Base-by-base conservation (phyloP, 1,139 yeast genomes). In the Suzukiozyma palmioleophila region DNA sequence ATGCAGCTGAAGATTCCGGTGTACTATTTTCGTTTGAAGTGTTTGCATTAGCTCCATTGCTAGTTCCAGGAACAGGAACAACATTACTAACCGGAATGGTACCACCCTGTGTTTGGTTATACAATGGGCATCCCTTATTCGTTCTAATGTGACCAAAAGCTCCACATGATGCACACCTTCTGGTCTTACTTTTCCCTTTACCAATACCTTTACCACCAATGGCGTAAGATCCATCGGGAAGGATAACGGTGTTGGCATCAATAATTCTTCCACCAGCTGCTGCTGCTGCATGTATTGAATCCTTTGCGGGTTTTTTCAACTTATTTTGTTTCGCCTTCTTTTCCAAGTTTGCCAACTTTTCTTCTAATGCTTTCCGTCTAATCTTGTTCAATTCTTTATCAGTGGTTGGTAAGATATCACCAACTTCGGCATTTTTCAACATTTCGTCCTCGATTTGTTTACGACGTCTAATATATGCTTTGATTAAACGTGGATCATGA, bases 81-180 rank as follows among this genome's bases (percentile, higher is more conserved):
- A 34, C 43, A 32, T 31, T 36, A 31, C 40, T 44, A 13, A 39
- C 40, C n/a, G 48, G 49, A 24, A 50, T 48, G 14, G 50, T 47
- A 0, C 56, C 56, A 25, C 52, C 54, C 39, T 52, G 51, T 7
- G 70, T 62, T 44, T 67, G 72, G 36, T 54, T 49, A 47, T 66
- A 90, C 73, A 89, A 72, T n/a, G 97, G 97, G 62, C 97, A 90
- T 1, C 87, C 66, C 57, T 84, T 84, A 59, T 88, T 89, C 8
- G 97, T 90, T 55, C 95, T 75, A 47, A 90, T 92, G 59, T 92
- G 98, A 0, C 97, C 98, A 51, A 85, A 75, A 3, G 92, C 95
- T 22, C 97, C 97, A 72, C 97, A 92, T 2, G 95, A 84, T 4
- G 95, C 89, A 65, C 97, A 92, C 54, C 88, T 77, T 56, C 97